phyloP scores from a whole-genome alignment of 495 filamentous ascomycete species.

The Aspergillus affinis region DNA sequence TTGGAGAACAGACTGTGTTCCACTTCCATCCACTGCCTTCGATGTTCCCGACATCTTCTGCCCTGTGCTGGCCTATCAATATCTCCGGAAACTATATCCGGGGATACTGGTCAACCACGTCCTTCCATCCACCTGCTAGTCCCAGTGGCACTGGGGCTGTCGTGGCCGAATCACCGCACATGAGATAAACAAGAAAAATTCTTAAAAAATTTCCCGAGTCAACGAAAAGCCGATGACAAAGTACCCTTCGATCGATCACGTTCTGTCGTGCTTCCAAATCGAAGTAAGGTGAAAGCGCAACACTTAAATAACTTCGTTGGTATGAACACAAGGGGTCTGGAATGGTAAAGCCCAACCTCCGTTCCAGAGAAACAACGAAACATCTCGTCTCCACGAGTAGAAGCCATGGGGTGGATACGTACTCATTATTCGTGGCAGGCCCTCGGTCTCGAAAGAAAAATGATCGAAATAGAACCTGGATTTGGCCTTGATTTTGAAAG shows the following conservation, averaged over 20 bases:
- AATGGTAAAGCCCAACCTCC: background rate
- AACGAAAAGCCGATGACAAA: background rate
- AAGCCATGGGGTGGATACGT: background rate
- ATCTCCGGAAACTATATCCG: slow-evolving; percentile 12
- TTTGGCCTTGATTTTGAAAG: background rate
- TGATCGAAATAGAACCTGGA: too few species aligned
- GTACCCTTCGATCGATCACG: background rate
- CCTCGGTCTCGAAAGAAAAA: too few species aligned
- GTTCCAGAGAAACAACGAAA: background rate
- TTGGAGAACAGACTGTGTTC: background rate
- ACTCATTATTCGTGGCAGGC: background rate
- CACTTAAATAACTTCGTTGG: background rate
- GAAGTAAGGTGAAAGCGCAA: background rate
- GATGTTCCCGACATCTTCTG: background rate
- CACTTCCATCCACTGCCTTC: background rate
- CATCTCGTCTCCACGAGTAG: background rate
- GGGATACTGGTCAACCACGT: background rate
- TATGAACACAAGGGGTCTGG: background rate
- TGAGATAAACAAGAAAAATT: background rate
- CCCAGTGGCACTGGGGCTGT: background rate
- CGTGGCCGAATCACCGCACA: slow-evolving; percentile 3
- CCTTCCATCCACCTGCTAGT: background rate
- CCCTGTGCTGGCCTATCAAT: slow-evolving; percentile 11
- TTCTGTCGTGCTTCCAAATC: background rate
- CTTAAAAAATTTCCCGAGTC: background rate